Conservation (phyloP, 208 protist genomes). For the Acanthamoeba culbertsoni region DNA sequence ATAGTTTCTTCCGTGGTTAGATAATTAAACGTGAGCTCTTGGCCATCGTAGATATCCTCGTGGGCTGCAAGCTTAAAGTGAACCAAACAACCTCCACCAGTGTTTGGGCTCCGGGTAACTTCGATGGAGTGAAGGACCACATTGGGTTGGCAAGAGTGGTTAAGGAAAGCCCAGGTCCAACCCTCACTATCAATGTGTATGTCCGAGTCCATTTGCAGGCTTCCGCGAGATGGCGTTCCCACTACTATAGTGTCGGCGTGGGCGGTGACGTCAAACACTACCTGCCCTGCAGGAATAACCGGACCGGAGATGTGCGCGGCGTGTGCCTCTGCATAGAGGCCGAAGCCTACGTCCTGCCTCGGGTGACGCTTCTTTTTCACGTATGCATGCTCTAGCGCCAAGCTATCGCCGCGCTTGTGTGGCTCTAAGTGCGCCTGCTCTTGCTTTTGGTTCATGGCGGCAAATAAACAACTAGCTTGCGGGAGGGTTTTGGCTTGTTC, state of each 20-base stretch:
- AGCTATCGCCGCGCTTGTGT: neutral
- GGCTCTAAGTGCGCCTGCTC: neutral
- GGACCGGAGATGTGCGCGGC: neutral
- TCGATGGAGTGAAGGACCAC: neutral
- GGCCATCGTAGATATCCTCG: neutral
- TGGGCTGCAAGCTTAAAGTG: neutral
- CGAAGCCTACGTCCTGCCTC: slow-evolving; percentile 8
- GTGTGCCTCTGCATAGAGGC: neutral
- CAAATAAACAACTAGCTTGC: too few species aligned
- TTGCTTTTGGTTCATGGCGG: neutral
- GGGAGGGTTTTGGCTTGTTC: too few species aligned
- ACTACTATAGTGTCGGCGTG: neutral
- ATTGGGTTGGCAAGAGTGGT: slow-evolving; percentile 14
- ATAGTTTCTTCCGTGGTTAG: neutral
- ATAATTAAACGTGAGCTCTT: slow-evolving; percentile 52
- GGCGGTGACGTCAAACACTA: neutral
- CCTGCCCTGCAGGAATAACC: neutral
- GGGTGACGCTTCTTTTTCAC: slow-evolving; percentile 31
- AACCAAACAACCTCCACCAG: neutral
- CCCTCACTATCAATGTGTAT: slow-evolving; percentile 27
- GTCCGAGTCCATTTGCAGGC: slow-evolving; percentile 29
- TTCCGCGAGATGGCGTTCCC: neutral
- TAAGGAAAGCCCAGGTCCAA: slow-evolving; percentile 19
- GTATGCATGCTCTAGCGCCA: neutral
- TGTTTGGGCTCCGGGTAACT: neutral